These are phyloP conservation scores for Takashimella tepidaria DNA, from an alignment of 1,284 basidiomycete genomes.

Conservation along the genomic window DNA sequence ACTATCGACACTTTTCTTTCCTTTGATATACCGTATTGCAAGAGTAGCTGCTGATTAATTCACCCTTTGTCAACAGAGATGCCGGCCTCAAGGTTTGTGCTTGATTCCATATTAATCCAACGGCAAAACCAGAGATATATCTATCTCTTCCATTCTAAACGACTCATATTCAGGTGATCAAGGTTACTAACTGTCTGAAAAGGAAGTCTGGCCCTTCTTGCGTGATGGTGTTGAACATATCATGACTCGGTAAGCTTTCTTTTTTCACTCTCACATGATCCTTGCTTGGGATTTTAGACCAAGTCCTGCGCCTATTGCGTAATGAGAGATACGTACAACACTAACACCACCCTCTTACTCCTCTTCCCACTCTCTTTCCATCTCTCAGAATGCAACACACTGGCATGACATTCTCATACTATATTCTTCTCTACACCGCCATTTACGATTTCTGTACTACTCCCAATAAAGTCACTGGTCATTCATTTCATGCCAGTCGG, in stretches of 20 bases:
- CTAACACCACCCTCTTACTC: neutral
- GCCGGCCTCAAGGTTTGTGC: conserved; percentile 28
- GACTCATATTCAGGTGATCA: too few relatives aligned
- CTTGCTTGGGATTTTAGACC: too few relatives aligned
- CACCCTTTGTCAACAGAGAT: conserved; percentile 20
- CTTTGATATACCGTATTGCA: neutral
- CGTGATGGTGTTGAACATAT: conserved; percentile 86
- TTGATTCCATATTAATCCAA: too few relatives aligned
- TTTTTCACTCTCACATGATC: neutral
- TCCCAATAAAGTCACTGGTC: conserved; percentile 6
- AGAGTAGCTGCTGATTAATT: neutral
- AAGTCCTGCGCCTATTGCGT: too few relatives aligned
- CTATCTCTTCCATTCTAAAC: too few relatives aligned
- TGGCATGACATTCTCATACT: conserved; percentile 85
- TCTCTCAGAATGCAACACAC: conserved; percentile 51
- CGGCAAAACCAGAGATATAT: too few relatives aligned
- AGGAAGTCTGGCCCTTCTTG: conserved; percentile 84
- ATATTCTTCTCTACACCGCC: conserved; percentile 88
- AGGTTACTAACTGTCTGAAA: too few relatives aligned
- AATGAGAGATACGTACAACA: conserved; percentile 1
- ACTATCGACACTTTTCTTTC: neutral
- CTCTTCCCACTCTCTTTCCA: neutral
- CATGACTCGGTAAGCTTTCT: conserved; percentile 60
- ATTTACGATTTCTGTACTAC: conserved; percentile 93
- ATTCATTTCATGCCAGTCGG: conserved; percentile 19